Evolutionary conservation across 2,329 filamentous ascomycete species (phyloP).

Genomic region (Fusarium sp.): DNA sequence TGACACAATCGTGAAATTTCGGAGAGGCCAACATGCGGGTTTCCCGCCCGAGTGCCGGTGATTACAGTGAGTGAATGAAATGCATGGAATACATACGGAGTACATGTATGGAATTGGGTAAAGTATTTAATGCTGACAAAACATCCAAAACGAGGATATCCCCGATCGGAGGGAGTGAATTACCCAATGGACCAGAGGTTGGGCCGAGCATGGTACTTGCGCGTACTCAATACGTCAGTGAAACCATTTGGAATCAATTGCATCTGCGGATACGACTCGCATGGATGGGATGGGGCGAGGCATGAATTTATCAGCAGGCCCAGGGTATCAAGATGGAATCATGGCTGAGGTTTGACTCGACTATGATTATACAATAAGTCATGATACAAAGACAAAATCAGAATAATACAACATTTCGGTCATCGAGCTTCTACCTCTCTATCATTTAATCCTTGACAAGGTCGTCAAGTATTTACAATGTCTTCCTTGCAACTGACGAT

Average conservation of each 20-base stretch:
- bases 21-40: constrained; percentile 22
- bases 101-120: background rate
- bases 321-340: constrained; percentile 12
- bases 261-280: constrained; percentile 31
- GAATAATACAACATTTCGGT: fast-evolving
- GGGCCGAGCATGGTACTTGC: constrained; percentile 5
- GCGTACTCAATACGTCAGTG: constrained; percentile 3
- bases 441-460: background rate
- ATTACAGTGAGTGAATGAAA: background rate
- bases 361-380: background rate
- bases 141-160: constrained; percentile 4
- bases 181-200: background rate
- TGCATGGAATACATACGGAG: background rate
- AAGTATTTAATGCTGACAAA: constrained; percentile 38
- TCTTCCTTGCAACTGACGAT: background rate
- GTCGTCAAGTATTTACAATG: background rate
- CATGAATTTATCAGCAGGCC: constrained; percentile 35
- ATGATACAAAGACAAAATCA: no score
- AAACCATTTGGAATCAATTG: constrained; percentile 38
- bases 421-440: background rate
- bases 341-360: background rate
- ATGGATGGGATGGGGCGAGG: constrained; percentile 27
- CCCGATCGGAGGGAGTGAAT: constrained; percentile 1
- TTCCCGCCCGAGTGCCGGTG: constrained; percentile 32
- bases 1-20: constrained; percentile 45